phyloP scores from a whole-genome alignment of 2,329 filamentous ascomycete genomes.

The Sclerotinia nivalis region DNA sequence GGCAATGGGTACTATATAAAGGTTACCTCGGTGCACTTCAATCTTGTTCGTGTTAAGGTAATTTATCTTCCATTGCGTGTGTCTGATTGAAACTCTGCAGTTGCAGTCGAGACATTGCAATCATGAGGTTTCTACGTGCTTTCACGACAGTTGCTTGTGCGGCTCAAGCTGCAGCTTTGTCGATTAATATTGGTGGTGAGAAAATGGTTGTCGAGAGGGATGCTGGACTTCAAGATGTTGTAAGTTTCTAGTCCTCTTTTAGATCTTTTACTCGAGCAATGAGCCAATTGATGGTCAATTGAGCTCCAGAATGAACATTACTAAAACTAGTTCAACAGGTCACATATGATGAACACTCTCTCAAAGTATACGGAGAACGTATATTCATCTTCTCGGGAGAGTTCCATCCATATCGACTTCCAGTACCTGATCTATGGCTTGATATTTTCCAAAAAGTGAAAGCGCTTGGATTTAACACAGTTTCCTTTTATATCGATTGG shows the following conservation, averaged over 20 bases:
- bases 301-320: background rate
- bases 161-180: conserved; percentile 48
- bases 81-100: background rate
- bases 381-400: conserved; percentile 64
- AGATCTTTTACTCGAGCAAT: background rate
- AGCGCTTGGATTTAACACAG: conserved; percentile 74
- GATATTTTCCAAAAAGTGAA: conserved; percentile 84
- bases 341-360: conserved; percentile 64
- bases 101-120: conserved; percentile 18
- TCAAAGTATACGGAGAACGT: conserved; percentile 62
- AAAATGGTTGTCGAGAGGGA: conserved; percentile 52
- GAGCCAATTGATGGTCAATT: background rate
- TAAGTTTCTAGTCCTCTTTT: conserved; percentile 40
- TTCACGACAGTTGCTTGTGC: conserved; percentile 45
- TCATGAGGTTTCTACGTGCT: conserved; percentile 45
- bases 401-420: conserved; percentile 62
- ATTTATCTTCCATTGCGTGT: background rate
- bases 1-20: conserved; percentile 13
- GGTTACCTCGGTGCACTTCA: background rate
- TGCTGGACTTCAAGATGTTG: conserved; percentile 56
- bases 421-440: conserved; percentile 62
- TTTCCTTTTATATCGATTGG: conserved; percentile 81
- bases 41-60: background rate
- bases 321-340: conserved; percentile 41
- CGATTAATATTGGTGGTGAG: conserved; percentile 48